Evolutionary conservation across 306 rosid species (phyloP).

Genomic region (Alnus glutinosa): DNA sequence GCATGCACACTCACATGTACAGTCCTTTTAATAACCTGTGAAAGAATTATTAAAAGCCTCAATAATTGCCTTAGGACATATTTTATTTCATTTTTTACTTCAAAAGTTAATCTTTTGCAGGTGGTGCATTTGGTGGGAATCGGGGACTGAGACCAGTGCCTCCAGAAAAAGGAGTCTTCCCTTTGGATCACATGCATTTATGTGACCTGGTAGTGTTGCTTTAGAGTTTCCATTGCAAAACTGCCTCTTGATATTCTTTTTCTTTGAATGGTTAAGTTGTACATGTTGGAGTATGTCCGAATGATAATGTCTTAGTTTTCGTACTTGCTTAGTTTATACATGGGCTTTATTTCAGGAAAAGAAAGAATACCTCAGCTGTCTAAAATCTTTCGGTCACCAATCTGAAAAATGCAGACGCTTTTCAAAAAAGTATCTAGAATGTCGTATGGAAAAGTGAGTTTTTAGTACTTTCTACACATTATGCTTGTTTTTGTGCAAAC

Average conservation of each 20-base stretch:
- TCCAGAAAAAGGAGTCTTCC: constrained; percentile 96
- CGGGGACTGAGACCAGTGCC: constrained; percentile 91
- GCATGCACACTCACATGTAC: background rate
- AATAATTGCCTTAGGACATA: background rate
- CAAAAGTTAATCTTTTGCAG: constrained; percentile 36
- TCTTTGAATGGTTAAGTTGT: background rate
- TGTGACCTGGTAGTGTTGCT: constrained; percentile 72
- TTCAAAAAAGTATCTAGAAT: constrained; percentile 76
- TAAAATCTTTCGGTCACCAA: constrained; percentile 63
- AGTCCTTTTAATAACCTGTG: background rate
- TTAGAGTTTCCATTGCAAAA: background rate
- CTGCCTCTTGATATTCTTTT: background rate
- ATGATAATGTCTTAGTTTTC: background rate
- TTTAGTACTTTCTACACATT: constrained; percentile 7
- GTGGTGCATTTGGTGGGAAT: constrained; percentile 97
- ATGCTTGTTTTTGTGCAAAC: background rate
- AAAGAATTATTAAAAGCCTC: background rate
- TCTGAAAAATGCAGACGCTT: constrained; percentile 81
- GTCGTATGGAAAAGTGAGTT: constrained; percentile 93
- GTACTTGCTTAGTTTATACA: background rate
- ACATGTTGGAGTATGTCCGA: constrained; percentile 2
- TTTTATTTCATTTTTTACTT: background rate
- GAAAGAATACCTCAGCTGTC: constrained; percentile 75
- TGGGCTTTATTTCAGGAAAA: constrained; percentile 67
- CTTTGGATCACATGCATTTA: constrained; percentile 91